Evolutionary conservation across 1,139 yeast species (phyloP).

Genomic region (Blastobotrys ciferrii): DNA sequence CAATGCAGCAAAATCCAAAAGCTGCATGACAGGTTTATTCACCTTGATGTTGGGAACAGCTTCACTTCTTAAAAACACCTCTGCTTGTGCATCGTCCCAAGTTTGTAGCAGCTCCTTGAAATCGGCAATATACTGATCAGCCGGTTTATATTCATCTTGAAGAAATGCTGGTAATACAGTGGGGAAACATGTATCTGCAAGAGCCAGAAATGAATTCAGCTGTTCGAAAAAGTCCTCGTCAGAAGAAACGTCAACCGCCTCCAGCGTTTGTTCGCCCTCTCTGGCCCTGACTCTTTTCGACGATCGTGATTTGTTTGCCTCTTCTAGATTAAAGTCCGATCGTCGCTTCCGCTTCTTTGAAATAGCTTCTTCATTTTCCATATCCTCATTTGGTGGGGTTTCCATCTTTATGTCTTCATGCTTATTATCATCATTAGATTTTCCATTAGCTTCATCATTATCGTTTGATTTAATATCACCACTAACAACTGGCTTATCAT

Average conservation of each 20-base stretch:
- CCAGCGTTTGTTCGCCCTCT: conserved; percentile 37
- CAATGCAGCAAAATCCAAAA: conserved; percentile 39
- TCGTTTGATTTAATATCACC: too few relatives aligned
- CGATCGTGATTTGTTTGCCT: conserved; percentile 21
- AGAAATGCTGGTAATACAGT: conserved; percentile 28
- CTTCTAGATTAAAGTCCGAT: conserved; percentile 13
- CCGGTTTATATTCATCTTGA: conserved; percentile 24
- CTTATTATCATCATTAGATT: neutral
- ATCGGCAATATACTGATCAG: conserved; percentile 36
- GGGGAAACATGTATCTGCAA: conserved; percentile 25
- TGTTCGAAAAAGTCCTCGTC: conserved; percentile 35
- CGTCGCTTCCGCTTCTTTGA: conserved; percentile 11
- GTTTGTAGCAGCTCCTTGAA: conserved; percentile 40
- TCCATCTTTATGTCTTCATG: neutral
- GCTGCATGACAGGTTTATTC: conserved; percentile 39
- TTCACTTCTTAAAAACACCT: conserved; percentile 26
- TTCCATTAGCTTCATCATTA: neutral
- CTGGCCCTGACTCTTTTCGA: conserved; percentile 33
- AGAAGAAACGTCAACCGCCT: conserved; percentile 27
- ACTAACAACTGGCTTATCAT: too few relatives aligned
- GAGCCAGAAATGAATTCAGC: conserved; percentile 27
- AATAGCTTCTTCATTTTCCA: neutral
- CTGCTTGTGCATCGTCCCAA: conserved; percentile 44
- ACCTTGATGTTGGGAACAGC: conserved; percentile 17
- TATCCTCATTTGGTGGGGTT: neutral